These are phyloP conservation scores for Leptodermis oblonga DNA, from an alignment of 257 asterid species.

Conservation along the genomic window DNA sequence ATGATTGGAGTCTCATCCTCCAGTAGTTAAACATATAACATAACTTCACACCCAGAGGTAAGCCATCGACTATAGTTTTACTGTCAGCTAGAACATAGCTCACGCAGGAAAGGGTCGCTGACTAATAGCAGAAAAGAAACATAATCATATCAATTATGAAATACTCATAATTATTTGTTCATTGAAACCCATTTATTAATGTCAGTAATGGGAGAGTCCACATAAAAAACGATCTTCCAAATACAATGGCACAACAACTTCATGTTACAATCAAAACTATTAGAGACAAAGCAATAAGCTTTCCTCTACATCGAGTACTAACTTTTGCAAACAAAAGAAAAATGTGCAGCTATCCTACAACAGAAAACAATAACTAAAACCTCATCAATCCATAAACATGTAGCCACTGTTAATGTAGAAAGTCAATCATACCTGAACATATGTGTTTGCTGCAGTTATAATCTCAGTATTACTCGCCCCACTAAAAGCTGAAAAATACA, in stretches of 20 bases:
- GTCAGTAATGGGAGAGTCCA: not conserved
- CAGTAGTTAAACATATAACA: not conserved
- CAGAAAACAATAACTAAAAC: not conserved
- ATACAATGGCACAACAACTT: not conserved
- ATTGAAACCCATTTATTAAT: not conserved
- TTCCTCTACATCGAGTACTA: not conserved
- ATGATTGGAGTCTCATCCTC: not conserved
- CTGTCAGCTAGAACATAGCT: not conserved
- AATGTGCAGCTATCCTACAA: not conserved
- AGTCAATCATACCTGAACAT: constrained; percentile 62
- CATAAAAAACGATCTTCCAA: not conserved
- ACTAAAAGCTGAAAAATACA: constrained; percentile 55
- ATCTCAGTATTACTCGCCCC: constrained; percentile 79
- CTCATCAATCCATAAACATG: not conserved
- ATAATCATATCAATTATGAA: not conserved
- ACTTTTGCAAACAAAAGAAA: not conserved
- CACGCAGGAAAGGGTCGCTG: not conserved
- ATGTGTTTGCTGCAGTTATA: constrained; percentile 72
- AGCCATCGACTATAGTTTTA: not conserved
- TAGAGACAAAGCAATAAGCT: not conserved
- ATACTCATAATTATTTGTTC: not conserved
- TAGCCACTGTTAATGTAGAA: not conserved
- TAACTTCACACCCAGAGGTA: too few species aligned
- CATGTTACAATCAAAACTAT: not conserved
- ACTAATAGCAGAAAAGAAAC: not conserved